phyloP scores from a whole-genome alignment of 306 rosid species.

The Benincasa hispida region DNA sequence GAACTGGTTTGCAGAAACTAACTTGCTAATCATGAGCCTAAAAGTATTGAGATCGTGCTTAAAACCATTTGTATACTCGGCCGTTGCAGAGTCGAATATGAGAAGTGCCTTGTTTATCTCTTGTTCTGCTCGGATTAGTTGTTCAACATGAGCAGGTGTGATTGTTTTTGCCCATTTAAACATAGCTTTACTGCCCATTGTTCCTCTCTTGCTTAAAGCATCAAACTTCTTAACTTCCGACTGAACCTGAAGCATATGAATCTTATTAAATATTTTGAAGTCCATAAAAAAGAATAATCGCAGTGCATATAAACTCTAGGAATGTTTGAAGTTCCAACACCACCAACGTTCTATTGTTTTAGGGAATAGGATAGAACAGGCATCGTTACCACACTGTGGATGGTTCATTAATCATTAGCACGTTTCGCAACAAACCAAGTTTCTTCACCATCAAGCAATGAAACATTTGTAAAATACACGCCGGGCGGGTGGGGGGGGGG shows the following conservation, averaged over 20 bases:
- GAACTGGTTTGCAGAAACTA: conserved; percentile 59
- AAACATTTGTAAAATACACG: background rate
- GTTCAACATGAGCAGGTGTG: conserved; percentile 46
- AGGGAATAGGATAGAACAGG: background rate
- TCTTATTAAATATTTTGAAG: background rate
- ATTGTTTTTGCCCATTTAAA: conserved; percentile 63
- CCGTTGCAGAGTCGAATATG: conserved; percentile 65
- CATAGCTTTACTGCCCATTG: conserved; percentile 50
- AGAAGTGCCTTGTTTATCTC: conserved; percentile 44
- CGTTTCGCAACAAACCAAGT: conserved; percentile 15
- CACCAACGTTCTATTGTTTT: background rate
- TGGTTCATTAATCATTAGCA: conserved; percentile 10
- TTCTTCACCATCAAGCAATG: background rate
- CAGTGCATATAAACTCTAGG: background rate
- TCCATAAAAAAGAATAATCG: background rate
- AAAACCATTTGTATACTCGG: conserved; percentile 68
- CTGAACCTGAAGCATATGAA: background rate
- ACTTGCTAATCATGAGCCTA: conserved; percentile 43
- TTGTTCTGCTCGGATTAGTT: conserved; percentile 56
- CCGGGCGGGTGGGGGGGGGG: too few relatives aligned
- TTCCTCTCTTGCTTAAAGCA: conserved; percentile 6
- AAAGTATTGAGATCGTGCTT: conserved; percentile 65
- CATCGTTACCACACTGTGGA: background rate
- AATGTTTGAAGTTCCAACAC: background rate
- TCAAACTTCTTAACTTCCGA: background rate